Conservation (phyloP, 192 early-diverging fungal genomes). For the Linnemannia zychae region DNA sequence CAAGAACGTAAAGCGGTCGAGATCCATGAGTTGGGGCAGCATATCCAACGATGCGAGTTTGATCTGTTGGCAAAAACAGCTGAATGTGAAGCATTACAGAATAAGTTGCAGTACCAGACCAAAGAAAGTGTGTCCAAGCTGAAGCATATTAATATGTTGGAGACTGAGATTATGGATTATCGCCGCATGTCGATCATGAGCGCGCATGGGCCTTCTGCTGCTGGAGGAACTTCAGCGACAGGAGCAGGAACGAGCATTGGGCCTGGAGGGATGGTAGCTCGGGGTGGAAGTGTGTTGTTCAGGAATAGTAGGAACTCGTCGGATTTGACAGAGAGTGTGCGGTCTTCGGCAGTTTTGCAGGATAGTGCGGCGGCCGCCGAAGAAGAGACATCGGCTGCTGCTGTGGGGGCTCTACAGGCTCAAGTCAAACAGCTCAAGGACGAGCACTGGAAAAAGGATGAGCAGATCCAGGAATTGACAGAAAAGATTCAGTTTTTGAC, state of each 20-base stretch:
- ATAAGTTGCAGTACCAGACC: conserved; percentile 26
- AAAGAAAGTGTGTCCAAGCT: conserved; percentile 38
- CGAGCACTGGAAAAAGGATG: conserved; percentile 36
- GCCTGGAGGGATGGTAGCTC: neutral
- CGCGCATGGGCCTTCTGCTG: neutral
- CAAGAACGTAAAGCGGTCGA: conserved; percentile 30
- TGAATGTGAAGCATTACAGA: conserved; percentile 38
- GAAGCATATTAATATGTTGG: conserved; percentile 38
- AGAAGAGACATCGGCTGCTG: neutral
- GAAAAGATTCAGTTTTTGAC: conserved; percentile 1
- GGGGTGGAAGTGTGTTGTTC: neutral
- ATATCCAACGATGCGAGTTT: conserved; percentile 42
- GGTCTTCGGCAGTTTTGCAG: conserved; percentile 7
- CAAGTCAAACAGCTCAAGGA: conserved; percentile 36
- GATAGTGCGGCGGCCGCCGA: neutral
- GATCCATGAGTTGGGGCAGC: conserved; percentile 34
- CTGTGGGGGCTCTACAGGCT: neutral
- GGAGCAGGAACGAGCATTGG: neutral
- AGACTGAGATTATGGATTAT: conserved; percentile 32
- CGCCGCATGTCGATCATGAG: conserved; percentile 38
- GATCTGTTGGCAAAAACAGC: conserved; percentile 26
- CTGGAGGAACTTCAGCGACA: neutral
- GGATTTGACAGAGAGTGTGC: conserved; percentile 17
- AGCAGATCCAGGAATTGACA: conserved; percentile 18
- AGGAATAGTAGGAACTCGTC: conserved; percentile 22